Base-by-base conservation (phyloP, 192 early-diverging fungal genomes). In the Thamnidium elegans region DNA sequence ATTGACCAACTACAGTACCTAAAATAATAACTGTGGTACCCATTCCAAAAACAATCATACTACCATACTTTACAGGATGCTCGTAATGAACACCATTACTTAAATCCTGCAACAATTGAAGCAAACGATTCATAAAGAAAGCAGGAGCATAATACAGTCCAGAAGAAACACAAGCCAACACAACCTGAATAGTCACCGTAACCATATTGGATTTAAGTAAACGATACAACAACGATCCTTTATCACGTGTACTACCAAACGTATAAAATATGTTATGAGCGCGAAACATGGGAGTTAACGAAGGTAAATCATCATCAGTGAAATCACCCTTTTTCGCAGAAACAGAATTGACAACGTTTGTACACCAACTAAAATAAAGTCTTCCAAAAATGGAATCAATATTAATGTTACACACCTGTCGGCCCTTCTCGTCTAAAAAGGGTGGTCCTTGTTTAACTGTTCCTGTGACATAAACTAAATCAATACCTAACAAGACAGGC, bases 321-420 rank as follows among this genome's bases (percentile, higher is more conserved):
- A 92, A 97, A 84, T 95, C 95, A 44, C 92, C 96, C 74, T 75
- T 99, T 63, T 89, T 91, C 20, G 94, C 94, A 58, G 97, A 20
- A 54, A 51, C 10, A 64, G 69, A 30, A 20, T 62, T 58, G 58
- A 80, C 68, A 7, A 78, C 15, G 1, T 50, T 21, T 8, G 76
- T 67, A 32, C 74, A 62, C 76, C 77, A 83, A 1, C 55, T 51
- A 36, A 74, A 83, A 55, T 65, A 73, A 6, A 79, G 32, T 53
- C 50, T 70, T 6, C 69, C 67, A 21, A 66, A 55, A 10, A 79
- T 70, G 8, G 77, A 79, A 2, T 59, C 30, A 1, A 42, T 26
- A 51, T 50, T 34, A 3, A 50, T 9, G 8, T 34, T 14, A 17
- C 32, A 59, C 20, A 73, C 65, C 2, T n/a, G 36, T 17, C 53